Base-by-base conservation (phyloP, 2,329 filamentous ascomycete species). In the Botrytis hyacinthi region DNA sequence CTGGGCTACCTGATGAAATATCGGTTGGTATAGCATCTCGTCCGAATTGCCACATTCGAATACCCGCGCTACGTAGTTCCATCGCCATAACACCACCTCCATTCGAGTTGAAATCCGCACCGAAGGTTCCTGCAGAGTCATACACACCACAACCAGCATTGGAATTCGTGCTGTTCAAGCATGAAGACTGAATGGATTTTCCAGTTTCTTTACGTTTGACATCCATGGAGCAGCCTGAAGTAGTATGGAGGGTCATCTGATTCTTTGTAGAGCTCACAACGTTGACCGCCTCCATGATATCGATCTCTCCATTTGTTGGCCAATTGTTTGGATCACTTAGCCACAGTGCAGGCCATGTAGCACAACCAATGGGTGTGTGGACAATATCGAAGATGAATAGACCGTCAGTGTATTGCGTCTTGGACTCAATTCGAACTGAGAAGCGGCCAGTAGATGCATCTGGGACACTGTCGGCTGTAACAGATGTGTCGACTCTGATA, bases 231-330 rank as follows among this genome's bases (percentile, higher is more conserved):
- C 86, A 86, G 10, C 82, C 83, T 5, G 81, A 80, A 16, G 81
- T 79, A 0, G 86, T 87, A 75, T 88, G 86, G 62, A 87, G 80
- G 20, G 85, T 85, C 77, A 87, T 86, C 63, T 86, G 79, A 74
- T 80, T 80, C 42, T 75, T 72, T 59, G 83, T 79, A 71, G 83
- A 84, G 16, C 63, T 69, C 12, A 79, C 68, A 78, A 80, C 37
- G 72, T 87, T 86, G 73, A 87, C 85, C 10, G 84, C 84, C 76
- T 87, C 86, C 75, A 87, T 84, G 66, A 87, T 84, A 77, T 87
- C 86, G 62, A 87, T 86, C 63, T 92, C 90, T 74, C 90, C 90
- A 76, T 91, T 85, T 8, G 80, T 77, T 5, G 91, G 90, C 90
- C 90, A 81, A 82, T 90, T 86, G 76, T 80, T 81, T 0, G 84